These are phyloP conservation scores for Leccinum boreale DNA, from an alignment of 768 basidiomycete genomes.

Conservation along the genomic window DNA sequence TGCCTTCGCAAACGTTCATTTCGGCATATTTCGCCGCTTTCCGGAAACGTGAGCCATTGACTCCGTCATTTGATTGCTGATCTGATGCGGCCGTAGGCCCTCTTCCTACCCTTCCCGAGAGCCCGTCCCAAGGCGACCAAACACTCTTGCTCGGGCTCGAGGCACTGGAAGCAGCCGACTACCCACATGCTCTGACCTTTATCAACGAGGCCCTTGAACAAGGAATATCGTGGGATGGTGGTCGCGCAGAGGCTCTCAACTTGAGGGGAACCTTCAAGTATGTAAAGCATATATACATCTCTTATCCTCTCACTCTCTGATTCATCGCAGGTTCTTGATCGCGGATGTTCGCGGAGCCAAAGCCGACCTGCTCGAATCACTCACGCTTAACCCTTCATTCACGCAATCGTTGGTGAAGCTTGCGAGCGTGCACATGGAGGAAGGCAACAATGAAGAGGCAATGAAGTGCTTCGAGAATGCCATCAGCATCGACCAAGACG, in stretches of 20 bases:
- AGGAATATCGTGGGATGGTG: conserved; percentile 70
- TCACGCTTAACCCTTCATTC: conserved; percentile 61
- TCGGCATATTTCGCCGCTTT: conserved; percentile 97
- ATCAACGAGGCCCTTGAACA: conserved; percentile 86
- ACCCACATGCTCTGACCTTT: conserved; percentile 73
- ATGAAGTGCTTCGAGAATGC: conserved; percentile 93
- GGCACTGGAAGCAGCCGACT: conserved; percentile 83
- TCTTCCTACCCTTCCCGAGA: conserved; percentile 68
- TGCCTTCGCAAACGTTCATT: conserved; percentile 90
- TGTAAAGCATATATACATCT: conserved; percentile 22
- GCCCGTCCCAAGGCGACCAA: conserved; percentile 74
- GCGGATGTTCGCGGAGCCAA: conserved; percentile 82
- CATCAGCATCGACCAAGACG: conserved; percentile 72
- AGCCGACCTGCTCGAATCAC: conserved; percentile 73
- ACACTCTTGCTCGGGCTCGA: conserved; percentile 78
- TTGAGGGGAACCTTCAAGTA: conserved; percentile 95
- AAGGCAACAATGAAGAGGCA: conserved; percentile 73
- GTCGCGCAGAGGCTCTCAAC: conserved; percentile 86
- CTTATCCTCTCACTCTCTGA: neutral
- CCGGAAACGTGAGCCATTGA: conserved; percentile 63
- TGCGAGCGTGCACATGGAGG: conserved; percentile 96
- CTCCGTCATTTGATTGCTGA: neutral
- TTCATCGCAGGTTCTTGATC: conserved; percentile 71
- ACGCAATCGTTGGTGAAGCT: conserved; percentile 95
- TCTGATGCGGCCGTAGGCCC: conserved; percentile 42